Base-by-base conservation (phyloP, 2,329 filamentous ascomycete genomes). In the Microdochium bolleyi region DNA sequence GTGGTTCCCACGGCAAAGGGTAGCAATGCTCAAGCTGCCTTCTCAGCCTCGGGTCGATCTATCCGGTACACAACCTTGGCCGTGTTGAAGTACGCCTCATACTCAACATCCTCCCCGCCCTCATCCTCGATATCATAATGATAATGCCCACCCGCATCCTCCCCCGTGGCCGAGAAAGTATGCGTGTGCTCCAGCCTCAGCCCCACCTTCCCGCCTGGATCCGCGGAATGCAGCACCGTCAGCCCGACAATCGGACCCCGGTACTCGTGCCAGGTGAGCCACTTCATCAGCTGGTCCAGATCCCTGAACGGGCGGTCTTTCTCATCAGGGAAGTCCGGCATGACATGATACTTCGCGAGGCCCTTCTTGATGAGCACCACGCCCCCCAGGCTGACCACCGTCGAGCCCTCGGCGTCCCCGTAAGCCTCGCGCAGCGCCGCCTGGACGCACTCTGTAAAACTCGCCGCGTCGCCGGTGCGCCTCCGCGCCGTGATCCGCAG, bases 171-270 rank as follows among this genome's bases (percentile, higher is more conserved):
- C 2, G 71, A 69, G 51, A 74, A 75, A 22, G 68, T 70, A 61
- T 77, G 74, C 3, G 74, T 75, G 56, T 78, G 74, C 56, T 78
- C 75, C 59, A 75, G 71, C 25, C 73, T 61, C 50, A 77, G 54
- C 0, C 62, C 67, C 55, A 74, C 53, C 2, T 58, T 62, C 38
- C 64, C 55, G 8, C 58, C 67, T 0, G 69, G 68, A 53, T 76
- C 70, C 9, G 67, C 65, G 14, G 71, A 71, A 57, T 75, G 71
- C 38, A 76, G 60, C 0, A 73, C 70, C 10, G 61, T 67, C 52
- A 76, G 55, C 48, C 72, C 73, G 0, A 73, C 64, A 16, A 74
- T 55, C 1, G 67, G 70, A 2, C 61, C 65, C 3, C 62, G 59
- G 49, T 67, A 69, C 5, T 70, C 61, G 55, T 70, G 70, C 51